Conservation (phyloP, 1,284 basidiomycete genomes). For the Moesziomyces aphidis region DNA sequence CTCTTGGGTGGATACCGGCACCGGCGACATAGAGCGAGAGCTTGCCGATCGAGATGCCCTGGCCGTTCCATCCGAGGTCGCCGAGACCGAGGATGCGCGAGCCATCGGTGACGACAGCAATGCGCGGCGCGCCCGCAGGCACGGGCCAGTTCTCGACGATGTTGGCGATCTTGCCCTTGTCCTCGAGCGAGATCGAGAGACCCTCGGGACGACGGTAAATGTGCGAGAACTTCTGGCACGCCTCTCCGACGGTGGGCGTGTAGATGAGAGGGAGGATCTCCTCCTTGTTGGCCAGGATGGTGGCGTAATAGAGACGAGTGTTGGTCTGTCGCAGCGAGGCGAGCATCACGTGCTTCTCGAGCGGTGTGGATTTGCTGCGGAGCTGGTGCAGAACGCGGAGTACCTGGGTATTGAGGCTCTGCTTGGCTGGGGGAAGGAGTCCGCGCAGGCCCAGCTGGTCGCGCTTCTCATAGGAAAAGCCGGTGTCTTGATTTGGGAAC, state of each 20-base stretch:
- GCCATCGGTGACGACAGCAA: slow-evolving; percentile 76
- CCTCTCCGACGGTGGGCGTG: slow-evolving; percentile 91
- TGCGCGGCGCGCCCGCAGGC: slow-evolving; percentile 63
- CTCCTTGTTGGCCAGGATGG: slow-evolving; percentile 74
- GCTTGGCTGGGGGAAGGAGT: slow-evolving; percentile 75
- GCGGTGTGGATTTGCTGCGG: slow-evolving; percentile 75
- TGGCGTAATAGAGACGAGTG: slow-evolving; percentile 77
- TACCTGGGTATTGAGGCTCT: slow-evolving; percentile 72
- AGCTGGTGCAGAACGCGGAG: slow-evolving; percentile 77
- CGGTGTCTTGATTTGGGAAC: slow-evolving; percentile 70
- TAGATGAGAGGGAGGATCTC: slow-evolving; percentile 77
- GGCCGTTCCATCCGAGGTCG: slow-evolving; percentile 77
- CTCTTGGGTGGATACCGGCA: slow-evolving; percentile 85
- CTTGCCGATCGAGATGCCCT: slow-evolving; percentile 94
- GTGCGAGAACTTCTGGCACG: slow-evolving; percentile 78
- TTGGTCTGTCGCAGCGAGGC: slow-evolving; percentile 79
- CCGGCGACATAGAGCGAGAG: slow-evolving; percentile 91
- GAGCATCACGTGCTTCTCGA: slow-evolving; percentile 86
- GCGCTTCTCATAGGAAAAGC: slow-evolving; percentile 77
- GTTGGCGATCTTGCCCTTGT: slow-evolving; percentile 81
- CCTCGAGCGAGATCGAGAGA: slow-evolving; percentile 68
- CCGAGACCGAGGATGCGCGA: slow-evolving; percentile 92
- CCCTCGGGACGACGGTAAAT: slow-evolving; percentile 83
- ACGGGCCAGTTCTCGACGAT: slow-evolving; percentile 83
- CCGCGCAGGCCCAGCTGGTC: slow-evolving; percentile 78